Base-by-base conservation (phyloP, 306 rosid species). In the Macrotyloma uniflorum region DNA sequence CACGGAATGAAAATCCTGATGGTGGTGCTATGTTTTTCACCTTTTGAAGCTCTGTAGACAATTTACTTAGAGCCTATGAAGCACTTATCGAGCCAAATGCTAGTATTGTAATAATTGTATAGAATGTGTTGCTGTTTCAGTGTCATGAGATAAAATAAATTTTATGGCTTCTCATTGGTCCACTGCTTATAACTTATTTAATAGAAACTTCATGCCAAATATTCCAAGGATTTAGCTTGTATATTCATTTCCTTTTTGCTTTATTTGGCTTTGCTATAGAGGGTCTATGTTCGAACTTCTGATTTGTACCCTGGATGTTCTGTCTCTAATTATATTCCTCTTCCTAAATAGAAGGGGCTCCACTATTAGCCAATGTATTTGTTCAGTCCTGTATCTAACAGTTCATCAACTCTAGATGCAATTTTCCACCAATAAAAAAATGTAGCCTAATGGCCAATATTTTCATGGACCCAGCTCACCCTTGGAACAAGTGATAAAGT, bases 231-330 rank as follows among this genome's bases (percentile, higher is more conserved):
- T 54, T 22, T 67, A 36, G 42, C 24, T 72, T 38, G 67, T 61
- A 26, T 55, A 26, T 50, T n/a, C 78, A 40, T 42, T 58, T 30
- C 57, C 78, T 74, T 49, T 49, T n/a, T n/a, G 9, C 18, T 49
- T 5, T 6, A 5, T 32, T 32, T 32, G 35, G 35, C 35, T 5
- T 5, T 3, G 4, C 35, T 32, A 32, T 5, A 3, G 35, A 32
- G 35, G 5, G 5, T 32, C 5, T 32, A 32, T 32, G 35, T 3
- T 32, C 5, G 5, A 1, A 1, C 35, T 32, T 49, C 55, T 22
- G n/a, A 5, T 7, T 16, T 5, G 35, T 49, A n/a, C 10, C 22
- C 22, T n/a, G 22, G 10, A 49, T 16, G 20, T 5, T 49, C 6
- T 49, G 10, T 49, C 55, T n/a, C 55, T 49, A 49, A 49, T n/a